Evolutionary conservation across 208 protist species (phyloP).

Genomic region (Leishmania mexicana): DNA sequence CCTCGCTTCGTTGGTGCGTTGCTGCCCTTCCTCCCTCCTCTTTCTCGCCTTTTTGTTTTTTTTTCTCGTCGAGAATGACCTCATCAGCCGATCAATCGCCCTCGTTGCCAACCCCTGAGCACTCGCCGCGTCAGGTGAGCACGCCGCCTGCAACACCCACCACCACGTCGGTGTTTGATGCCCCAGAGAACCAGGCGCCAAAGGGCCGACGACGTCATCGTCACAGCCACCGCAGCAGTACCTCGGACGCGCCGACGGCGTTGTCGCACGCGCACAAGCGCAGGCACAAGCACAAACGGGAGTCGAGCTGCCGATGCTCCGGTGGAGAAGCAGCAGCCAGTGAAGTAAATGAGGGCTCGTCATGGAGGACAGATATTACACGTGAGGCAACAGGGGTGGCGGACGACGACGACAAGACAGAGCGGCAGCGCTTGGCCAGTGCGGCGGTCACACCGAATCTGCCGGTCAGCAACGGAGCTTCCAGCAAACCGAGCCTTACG

Average conservation of each 20-base stretch:
- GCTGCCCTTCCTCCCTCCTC: not conserved
- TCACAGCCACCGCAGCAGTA: not conserved
- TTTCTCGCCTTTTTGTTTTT: not conserved
- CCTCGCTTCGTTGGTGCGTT: not conserved
- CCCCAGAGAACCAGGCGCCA: not conserved
- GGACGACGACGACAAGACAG: slow-evolving; percentile 21
- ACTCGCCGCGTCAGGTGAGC: not conserved
- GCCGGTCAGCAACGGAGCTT: not conserved
- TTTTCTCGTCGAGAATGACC: not conserved
- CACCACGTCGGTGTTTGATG: not conserved
- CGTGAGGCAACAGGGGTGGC: slow-evolving; percentile 12
- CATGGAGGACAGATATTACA: not conserved
- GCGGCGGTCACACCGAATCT: slow-evolving; percentile 13
- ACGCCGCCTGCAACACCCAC: not conserved
- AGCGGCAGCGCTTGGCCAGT: slow-evolving; percentile 11
- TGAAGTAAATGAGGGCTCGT: not conserved
- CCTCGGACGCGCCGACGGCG: not conserved
- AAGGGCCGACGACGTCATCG: not conserved
- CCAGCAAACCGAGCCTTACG: slow-evolving; percentile 2
- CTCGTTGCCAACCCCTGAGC: not conserved
- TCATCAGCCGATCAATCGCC: not conserved
- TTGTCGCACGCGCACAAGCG: slow-evolving; percentile 8
- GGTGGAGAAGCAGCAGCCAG: not conserved
- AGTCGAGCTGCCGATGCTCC: not conserved
- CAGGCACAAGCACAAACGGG: slow-evolving; percentile 5